These are phyloP conservation scores for Sophora flavescens DNA, from an alignment of 306 rosid genomes.

Conservation along the genomic window DNA sequence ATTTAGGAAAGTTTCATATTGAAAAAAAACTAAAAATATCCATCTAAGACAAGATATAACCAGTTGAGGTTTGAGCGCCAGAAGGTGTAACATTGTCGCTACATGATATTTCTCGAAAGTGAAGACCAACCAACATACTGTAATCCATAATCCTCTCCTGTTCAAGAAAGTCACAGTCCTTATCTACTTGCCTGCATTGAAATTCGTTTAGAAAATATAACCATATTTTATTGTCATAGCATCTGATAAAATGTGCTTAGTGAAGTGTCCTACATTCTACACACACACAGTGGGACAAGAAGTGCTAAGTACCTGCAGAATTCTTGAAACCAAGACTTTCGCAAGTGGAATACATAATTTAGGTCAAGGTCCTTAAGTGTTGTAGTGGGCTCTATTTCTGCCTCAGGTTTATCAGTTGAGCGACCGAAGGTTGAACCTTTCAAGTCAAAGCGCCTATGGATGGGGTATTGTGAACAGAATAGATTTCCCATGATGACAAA, in stretches of 20 bases:
- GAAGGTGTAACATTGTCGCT: conserved; percentile 51
- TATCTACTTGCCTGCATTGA: conserved; percentile 88
- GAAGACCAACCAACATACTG: conserved; percentile 95
- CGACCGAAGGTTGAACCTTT: conserved; percentile 98
- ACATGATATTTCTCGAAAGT: conserved; percentile 71
- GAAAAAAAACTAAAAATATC: conserved; percentile 10
- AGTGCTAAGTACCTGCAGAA: conserved; percentile 75
- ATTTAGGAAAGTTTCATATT: conserved; percentile 39
- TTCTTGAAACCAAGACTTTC: conserved; percentile 84
- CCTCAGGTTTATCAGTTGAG: conserved; percentile 80
- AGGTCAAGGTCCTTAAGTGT: conserved; percentile 98
- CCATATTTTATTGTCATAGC: not conserved
- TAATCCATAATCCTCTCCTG: conserved; percentile 99
- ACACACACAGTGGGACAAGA: conserved; percentile 30
- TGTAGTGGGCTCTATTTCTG: conserved; percentile 87
- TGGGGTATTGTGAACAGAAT: conserved; percentile 78
- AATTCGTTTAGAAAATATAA: conserved; percentile 32
- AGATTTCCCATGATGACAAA: conserved; percentile 98
- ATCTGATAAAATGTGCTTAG: conserved; percentile 7
- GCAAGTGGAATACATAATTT: conserved; percentile 85
- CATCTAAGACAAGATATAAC: conserved; percentile 51
- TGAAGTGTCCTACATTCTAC: not conserved
- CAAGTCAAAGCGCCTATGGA: conserved; percentile 92
- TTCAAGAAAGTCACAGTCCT: conserved; percentile 94
- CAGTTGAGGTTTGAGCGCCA: conserved; percentile 55